Evolutionary conservation across 2,329 filamentous ascomycete species (phyloP).

Genomic region (Cytospora piceicola): DNA sequence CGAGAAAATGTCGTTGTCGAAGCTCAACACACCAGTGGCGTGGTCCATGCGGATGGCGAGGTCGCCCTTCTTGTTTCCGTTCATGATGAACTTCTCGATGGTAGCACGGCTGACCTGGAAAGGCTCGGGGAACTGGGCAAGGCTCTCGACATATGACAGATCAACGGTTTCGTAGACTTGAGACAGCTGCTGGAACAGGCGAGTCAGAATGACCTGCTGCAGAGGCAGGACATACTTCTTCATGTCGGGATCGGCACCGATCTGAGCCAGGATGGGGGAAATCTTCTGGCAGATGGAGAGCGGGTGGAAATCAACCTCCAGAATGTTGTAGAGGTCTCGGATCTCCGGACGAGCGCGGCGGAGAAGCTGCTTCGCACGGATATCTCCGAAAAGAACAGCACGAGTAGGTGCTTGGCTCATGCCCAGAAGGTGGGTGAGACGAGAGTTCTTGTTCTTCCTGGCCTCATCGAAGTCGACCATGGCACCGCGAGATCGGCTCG

Average conservation of each 20-base stretch:
- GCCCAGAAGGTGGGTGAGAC: conserved; percentile 91
- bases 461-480: conserved; percentile 97
- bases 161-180: conserved; percentile 99
- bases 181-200: conserved; percentile 97
- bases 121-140: conserved; percentile 94
- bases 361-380: conserved; percentile 89
- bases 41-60: conserved; percentile 96
- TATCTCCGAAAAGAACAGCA: conserved; percentile 91
- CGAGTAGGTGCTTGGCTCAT: conserved; percentile 91
- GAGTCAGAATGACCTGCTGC: conserved; percentile 97
- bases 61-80: conserved; percentile 99
- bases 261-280: conserved; percentile 91
- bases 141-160: conserved; percentile 86
- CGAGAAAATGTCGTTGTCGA: conserved; percentile 97
- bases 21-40: conserved; percentile 91
- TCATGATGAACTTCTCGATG: conserved; percentile 99
- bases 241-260: conserved; percentile 93
- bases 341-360: conserved; percentile 94
- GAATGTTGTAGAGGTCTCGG: conserved; percentile 94
- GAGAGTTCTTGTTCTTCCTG: conserved; percentile 98
- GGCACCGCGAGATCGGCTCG: conserved; percentile 90
- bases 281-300: conserved; percentile 99
- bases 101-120: conserved; percentile 90
- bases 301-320: conserved; percentile 98
- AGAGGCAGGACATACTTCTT: conserved; percentile 93